Evolutionary conservation across 2,329 filamentous ascomycete species (phyloP).

Genomic region (Talaromyces piceae): DNA sequence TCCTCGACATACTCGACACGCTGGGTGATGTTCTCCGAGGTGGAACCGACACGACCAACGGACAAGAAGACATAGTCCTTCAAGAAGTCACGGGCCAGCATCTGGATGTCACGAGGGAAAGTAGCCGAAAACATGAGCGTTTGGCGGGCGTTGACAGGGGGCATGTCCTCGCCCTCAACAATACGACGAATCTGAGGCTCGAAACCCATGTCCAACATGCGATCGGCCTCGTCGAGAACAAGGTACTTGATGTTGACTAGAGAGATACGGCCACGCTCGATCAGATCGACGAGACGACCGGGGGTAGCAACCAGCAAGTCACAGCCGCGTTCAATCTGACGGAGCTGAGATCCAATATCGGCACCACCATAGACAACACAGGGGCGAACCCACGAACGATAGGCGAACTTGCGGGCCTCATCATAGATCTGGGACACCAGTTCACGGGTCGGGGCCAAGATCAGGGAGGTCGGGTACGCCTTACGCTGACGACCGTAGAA

Average conservation of each 20-base stretch:
- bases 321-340: slow-evolving; percentile 95
- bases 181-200: slow-evolving; percentile 99
- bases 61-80: slow-evolving; percentile 99
- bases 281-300: slow-evolving; percentile 93
- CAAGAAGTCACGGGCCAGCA: slow-evolving; percentile 96
- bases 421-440: slow-evolving; percentile 98
- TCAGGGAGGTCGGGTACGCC: slow-evolving; percentile 92
- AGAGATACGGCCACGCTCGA: slow-evolving; percentile 96
- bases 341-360: slow-evolving; percentile 95
- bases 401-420: slow-evolving; percentile 94
- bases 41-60: slow-evolving; percentile 95
- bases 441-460: slow-evolving; percentile 94
- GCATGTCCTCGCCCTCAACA: slow-evolving; percentile 98
- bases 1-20: slow-evolving; percentile 98
- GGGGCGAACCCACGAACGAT: slow-evolving; percentile 96
- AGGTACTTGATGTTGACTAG: slow-evolving; percentile 99
- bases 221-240: slow-evolving; percentile 97
- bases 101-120: slow-evolving; percentile 98
- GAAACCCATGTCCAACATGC: slow-evolving; percentile 99
- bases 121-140: slow-evolving; percentile 99
- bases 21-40: slow-evolving; percentile 99
- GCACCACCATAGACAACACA: slow-evolving; percentile 99
- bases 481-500: slow-evolving; percentile 90
- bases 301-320: slow-evolving; percentile 96
- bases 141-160: slow-evolving; percentile 70